Percentiles rank a stretch among this genome's conserved stretches.
phyloP scores from a whole-genome alignment of 2,329 filamentous ascomycete genomes.

The Coniochaeta hoffmannii region DNA sequence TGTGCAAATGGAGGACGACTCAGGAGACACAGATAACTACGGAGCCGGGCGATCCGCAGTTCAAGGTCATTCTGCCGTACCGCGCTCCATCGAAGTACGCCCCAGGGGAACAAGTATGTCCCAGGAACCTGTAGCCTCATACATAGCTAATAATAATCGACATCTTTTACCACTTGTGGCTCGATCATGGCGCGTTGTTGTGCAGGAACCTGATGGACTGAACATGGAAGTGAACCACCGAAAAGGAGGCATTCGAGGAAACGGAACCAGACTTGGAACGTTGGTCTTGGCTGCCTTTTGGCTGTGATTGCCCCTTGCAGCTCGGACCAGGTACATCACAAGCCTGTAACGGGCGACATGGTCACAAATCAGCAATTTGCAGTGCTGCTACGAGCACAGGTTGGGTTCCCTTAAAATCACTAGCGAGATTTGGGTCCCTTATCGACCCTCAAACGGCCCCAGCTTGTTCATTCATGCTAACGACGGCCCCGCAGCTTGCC shows the following conservation, averaged over 20 bases:
- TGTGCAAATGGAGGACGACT: not conserved
- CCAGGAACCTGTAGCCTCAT: too few relatives aligned
- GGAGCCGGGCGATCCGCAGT: not conserved
- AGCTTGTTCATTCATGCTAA: slow-evolving; percentile 26
- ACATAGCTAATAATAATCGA: too few relatives aligned
- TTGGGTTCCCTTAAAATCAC: slow-evolving; percentile 23
- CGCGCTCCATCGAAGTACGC: not conserved
- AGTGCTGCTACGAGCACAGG: slow-evolving; percentile 15
- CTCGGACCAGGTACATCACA: not conserved
- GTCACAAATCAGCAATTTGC: slow-evolving; percentile 17
- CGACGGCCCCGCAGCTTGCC: slow-evolving; percentile 18
- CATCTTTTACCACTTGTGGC: too few relatives aligned
- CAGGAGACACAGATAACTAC: not conserved
- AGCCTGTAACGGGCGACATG: not conserved
- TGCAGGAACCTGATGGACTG: too few relatives aligned
- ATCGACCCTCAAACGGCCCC: slow-evolving; percentile 17
- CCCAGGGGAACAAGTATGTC: too few relatives aligned
- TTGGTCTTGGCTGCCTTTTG: too few relatives aligned
- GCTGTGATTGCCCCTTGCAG: not conserved
- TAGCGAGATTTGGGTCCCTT: slow-evolving; percentile 34
- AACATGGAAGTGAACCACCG: too few relatives aligned
- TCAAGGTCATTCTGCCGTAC: not conserved
- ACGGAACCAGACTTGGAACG: too few relatives aligned
- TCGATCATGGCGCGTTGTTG: too few relatives aligned
- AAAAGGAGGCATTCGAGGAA: too few relatives aligned